phyloP scores from a whole-genome alignment of 805 yeast species.

The Candida namnaoensis region DNA sequence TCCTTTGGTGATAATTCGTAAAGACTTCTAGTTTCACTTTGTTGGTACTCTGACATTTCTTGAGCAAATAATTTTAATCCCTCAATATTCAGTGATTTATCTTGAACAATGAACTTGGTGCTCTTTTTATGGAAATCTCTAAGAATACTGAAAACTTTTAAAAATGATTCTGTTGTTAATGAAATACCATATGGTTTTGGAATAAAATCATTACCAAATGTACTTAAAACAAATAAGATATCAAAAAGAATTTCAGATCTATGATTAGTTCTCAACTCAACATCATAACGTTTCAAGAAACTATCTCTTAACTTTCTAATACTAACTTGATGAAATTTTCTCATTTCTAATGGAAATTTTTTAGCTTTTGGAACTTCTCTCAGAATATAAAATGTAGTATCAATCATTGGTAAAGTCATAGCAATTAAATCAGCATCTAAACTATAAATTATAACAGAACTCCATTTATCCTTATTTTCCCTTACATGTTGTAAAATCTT shows the following conservation, averaged over 20 bases:
- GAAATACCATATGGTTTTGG: constrained; percentile 87
- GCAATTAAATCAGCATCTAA: constrained; percentile 91
- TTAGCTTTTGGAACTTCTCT: constrained; percentile 50
- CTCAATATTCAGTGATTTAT: constrained; percentile 23
- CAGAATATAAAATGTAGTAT: constrained; percentile 74
- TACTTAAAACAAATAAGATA: constrained; percentile 76
- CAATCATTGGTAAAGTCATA: constrained; percentile 79
- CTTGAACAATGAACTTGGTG: constrained; percentile 20
- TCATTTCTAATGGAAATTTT: constrained; percentile 68
- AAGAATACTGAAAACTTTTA: constrained; percentile 67
- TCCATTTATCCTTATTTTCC: constrained; percentile 54
- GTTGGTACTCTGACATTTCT: constrained; percentile 37
- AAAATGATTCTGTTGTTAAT: constrained; percentile 79
- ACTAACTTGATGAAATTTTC: constrained; percentile 31
- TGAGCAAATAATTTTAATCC: constrained; percentile 48
- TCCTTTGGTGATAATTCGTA: too few relatives aligned
- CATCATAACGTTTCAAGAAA: background rate
- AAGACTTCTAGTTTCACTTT: constrained; percentile 35
- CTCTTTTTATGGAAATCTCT: constrained; percentile 65
- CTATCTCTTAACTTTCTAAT: background rate
- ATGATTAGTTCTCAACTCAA: background rate
- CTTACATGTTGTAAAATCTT: constrained; percentile 86
- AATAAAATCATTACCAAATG: constrained; percentile 93
- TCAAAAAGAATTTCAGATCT: constrained; percentile 47
- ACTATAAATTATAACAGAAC: constrained; percentile 84